Percentiles rank a stretch among this genome's conserved stretches.
Evolutionary conservation across 495 filamentous ascomycete genomes (phyloP).

Genomic region (Acidomyces sp.): DNA sequence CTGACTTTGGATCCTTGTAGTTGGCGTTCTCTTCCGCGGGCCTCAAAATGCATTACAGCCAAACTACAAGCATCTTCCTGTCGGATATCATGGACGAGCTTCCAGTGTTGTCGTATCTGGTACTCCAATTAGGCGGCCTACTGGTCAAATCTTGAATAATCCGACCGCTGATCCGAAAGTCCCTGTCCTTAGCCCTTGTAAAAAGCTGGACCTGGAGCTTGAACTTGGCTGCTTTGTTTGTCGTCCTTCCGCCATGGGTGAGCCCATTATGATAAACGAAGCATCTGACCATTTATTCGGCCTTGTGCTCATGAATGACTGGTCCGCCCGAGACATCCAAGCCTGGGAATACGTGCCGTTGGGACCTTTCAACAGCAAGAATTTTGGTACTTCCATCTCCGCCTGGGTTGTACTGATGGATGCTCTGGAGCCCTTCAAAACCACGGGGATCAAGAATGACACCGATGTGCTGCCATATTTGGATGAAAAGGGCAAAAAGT

Average conservation of each 20-base stretch:
- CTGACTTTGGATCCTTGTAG: too few species aligned
- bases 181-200: slow-evolving; percentile 49
- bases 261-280: slow-evolving; percentile 39
- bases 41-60: slow-evolving; percentile 66
- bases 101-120: slow-evolving; percentile 32
- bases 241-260: slow-evolving; percentile 51
- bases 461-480: slow-evolving; percentile 56
- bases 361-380: slow-evolving; percentile 77
- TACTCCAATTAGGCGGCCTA: slow-evolving; percentile 50
- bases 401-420: slow-evolving; percentile 82
- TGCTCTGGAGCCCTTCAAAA: slow-evolving; percentile 62
- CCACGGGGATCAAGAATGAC: slow-evolving; percentile 47
- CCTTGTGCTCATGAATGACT: slow-evolving; percentile 84
- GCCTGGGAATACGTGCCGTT: slow-evolving; percentile 63
- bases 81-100: slow-evolving; percentile 47
- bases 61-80: slow-evolving; percentile 83
- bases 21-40: slow-evolving; percentile 85
- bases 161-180: slow-evolving; percentile 45
- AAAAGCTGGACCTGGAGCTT: slow-evolving; percentile 71
- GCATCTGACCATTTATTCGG: slow-evolving; percentile 76
- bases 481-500: slow-evolving; percentile 47
- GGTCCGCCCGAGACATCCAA: slow-evolving; percentile 86
- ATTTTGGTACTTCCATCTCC: slow-evolving; percentile 80
- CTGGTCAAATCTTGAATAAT: slow-evolving; percentile 67
- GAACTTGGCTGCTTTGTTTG: slow-evolving; percentile 77